Conservation (phyloP, 495 filamentous ascomycete species). For the Pseudomonodictys pantanalensis region DNA sequence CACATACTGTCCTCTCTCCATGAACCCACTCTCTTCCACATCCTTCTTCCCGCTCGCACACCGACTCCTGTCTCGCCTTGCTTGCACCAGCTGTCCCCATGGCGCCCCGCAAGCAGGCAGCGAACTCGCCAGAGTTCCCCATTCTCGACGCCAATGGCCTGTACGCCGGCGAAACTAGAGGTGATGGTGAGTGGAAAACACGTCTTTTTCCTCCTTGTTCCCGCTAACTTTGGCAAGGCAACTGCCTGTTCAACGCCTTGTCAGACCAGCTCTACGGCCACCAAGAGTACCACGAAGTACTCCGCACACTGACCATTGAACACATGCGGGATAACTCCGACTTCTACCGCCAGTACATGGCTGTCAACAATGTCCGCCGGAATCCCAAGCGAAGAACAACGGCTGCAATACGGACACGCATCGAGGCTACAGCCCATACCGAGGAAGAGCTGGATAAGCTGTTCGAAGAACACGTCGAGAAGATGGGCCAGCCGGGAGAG, state of each 20-base stretch:
- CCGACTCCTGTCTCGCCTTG: not conserved
- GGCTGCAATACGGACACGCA: constrained; percentile 44
- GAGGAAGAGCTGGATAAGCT: constrained; percentile 58
- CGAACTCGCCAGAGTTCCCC: constrained; percentile 49
- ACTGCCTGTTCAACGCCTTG: constrained; percentile 75
- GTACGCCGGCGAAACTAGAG: constrained; percentile 50
- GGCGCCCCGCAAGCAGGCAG: constrained; percentile 6
- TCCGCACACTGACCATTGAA: constrained; percentile 59
- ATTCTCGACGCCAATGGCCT: constrained; percentile 50
- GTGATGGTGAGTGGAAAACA: constrained; percentile 50
- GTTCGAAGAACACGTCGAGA: constrained; percentile 60
- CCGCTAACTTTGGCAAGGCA: constrained; percentile 48
- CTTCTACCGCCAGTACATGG: constrained; percentile 67
- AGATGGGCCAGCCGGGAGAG: constrained; percentile 60
- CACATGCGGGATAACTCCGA: constrained; percentile 60
- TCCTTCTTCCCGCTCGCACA: not conserved
- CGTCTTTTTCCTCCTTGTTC: not conserved
- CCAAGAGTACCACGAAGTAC: constrained; percentile 55
- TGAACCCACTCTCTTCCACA: not conserved
- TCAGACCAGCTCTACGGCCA: constrained; percentile 71
- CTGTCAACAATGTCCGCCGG: constrained; percentile 55
- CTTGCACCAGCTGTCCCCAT: constrained; percentile 16
- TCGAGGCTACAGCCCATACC: constrained; percentile 42
- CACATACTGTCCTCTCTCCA: constrained; percentile 1
- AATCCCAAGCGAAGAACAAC: constrained; percentile 62